These are phyloP conservation scores for Chrysophaeum taylorii DNA, from an alignment of 352 stramenopile species.

Conservation along the genomic window DNA sequence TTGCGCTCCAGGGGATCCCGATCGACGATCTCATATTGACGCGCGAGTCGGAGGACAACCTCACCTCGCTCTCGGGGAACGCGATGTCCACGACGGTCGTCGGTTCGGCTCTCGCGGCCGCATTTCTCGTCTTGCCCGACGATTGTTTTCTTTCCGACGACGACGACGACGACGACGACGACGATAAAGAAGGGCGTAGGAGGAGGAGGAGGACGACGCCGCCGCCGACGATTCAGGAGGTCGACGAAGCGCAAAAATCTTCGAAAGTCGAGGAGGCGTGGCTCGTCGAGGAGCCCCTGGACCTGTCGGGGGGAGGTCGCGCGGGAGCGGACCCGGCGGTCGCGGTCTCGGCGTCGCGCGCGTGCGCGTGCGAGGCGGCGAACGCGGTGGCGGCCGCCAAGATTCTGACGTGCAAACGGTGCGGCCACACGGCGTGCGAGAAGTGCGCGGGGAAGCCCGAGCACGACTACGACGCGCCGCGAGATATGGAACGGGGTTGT, in stretches of 20 bases:
- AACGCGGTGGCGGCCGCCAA: background rate
- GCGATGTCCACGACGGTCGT: conserved; percentile 52
- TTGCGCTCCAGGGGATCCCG: conserved; percentile 49
- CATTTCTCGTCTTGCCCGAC: conserved; percentile 21
- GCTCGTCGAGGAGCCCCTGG: no score
- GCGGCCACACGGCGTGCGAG: conserved; percentile 22
- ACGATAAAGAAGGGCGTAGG: background rate
- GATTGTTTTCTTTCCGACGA: background rate
- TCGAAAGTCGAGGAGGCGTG: no score
- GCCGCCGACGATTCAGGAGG: no score
- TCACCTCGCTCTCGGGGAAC: conserved; percentile 51
- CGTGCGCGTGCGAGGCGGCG: conserved; percentile 15
- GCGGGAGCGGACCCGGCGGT: background rate
- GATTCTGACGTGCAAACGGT: conserved; percentile 25
- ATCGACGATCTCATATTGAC: conserved; percentile 43
- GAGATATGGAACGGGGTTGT: background rate
- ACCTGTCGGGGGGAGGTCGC: no score
- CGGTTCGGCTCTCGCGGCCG: conserved; percentile 40
- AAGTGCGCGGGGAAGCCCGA: conserved; percentile 28
- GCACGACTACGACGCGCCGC: conserved; percentile 26
- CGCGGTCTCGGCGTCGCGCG: background rate
- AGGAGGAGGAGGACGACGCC: no score
- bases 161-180: background rate
- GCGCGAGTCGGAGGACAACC: conserved; percentile 49
- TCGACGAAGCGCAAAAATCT: no score